These are phyloP conservation scores for Helminthosporium solani DNA, from an alignment of 2,329 filamentous ascomycete species.

Conservation along the genomic window DNA sequence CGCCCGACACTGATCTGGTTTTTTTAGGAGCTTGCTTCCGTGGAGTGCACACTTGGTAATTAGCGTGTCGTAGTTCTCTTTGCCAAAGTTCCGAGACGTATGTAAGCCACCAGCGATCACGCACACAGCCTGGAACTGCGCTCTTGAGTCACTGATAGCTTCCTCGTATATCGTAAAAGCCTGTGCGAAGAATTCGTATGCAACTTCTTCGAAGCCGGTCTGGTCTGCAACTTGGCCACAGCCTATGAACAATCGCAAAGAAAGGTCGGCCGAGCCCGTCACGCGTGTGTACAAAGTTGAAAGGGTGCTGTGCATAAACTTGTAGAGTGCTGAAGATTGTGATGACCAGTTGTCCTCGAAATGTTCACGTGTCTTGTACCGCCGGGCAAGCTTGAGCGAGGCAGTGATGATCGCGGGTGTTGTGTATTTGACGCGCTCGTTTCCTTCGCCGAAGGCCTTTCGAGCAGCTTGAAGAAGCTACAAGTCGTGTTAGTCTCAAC, in stretches of 20 bases:
- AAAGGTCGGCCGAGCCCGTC: conserved; percentile 81
- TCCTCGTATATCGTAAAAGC: conserved; percentile 98
- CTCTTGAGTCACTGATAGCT: conserved; percentile 89
- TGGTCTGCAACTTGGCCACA: conserved; percentile 93
- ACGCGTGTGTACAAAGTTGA: conserved; percentile 87
- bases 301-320: conserved; percentile 88
- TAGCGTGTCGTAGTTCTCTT: conserved; percentile 97
- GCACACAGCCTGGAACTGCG: conserved; percentile 96
- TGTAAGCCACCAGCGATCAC: conserved; percentile 89
- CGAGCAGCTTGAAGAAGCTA: conserved; percentile 80
- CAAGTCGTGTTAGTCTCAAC: conserved; percentile 16
- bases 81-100: conserved; percentile 84
- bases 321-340: conserved; percentile 80
- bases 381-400: conserved; percentile 83
- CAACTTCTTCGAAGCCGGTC: conserved; percentile 89
- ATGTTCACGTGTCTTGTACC: conserved; percentile 88
- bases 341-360: conserved; percentile 73
- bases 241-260: conserved; percentile 83
- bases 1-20: conserved; percentile 95
- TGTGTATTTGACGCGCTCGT: conserved; percentile 93
- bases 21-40: conserved; percentile 93
- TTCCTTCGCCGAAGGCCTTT: conserved; percentile 86
- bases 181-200: conserved; percentile 97
- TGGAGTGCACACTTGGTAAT: conserved; percentile 98
- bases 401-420: conserved; percentile 89